phyloP scores from a whole-genome alignment of 108 stramenopile species.

The Skeletonema potamos region DNA sequence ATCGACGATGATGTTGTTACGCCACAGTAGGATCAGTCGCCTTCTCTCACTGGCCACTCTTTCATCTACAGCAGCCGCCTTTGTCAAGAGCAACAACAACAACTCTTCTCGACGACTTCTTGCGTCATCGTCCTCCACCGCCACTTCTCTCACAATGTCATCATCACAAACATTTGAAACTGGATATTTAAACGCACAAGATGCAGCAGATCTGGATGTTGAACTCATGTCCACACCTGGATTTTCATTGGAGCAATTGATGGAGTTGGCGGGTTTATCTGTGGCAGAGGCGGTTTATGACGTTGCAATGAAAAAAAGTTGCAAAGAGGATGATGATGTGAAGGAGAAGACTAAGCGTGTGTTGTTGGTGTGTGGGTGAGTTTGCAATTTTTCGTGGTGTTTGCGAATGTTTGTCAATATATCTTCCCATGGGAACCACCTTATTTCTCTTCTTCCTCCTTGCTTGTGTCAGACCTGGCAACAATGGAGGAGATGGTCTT shows the following conservation, averaged over 20 bases:
- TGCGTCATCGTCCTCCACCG: not conserved
- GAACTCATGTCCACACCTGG: conserved; percentile 95
- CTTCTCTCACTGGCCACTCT: not conserved
- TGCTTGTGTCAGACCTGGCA: conserved; percentile 98
- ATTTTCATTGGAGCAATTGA: conserved; percentile 96
- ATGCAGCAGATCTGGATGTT: conserved; percentile 87
- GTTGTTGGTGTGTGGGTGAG: conserved; percentile 54
- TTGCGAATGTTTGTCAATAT: not conserved
- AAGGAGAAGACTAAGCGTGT: conserved; percentile 40
- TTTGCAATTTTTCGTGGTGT: too few relatives aligned
- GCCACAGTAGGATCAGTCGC: not conserved
- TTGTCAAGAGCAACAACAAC: not conserved
- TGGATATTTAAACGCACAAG: conserved; percentile 74
- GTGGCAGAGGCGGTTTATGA: conserved; percentile 91
- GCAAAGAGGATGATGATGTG: too few relatives aligned
- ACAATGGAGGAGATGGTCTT: conserved; percentile 99
- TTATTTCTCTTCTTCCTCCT: not conserved
- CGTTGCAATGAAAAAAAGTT: too few relatives aligned
- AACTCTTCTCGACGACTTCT: not conserved
- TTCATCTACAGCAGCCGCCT: not conserved
- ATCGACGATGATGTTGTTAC: not conserved
- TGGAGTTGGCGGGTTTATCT: conserved; percentile 97
- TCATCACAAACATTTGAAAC: conserved; percentile 21
- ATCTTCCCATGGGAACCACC: too few relatives aligned
- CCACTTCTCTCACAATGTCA: not conserved